Conservation (phyloP, 1,139 yeast genomes). For the Zygoascus meyerae region DNA sequence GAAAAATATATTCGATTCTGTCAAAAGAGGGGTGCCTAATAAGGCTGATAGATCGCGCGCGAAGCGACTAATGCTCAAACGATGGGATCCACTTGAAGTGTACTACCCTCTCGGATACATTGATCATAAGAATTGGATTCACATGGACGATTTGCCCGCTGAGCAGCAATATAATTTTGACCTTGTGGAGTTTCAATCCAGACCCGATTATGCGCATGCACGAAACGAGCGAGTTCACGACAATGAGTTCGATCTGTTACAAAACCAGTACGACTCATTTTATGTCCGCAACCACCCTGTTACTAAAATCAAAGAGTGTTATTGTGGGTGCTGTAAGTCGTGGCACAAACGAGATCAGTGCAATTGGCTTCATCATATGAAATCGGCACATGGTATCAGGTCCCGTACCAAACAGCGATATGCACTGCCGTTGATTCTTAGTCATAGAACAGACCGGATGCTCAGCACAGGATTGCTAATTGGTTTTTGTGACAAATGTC, state of each 20-base stretch:
- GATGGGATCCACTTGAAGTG: slow-evolving; percentile 22
- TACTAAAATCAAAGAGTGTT: slow-evolving; percentile 18
- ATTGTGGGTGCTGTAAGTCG: slow-evolving; percentile 21
- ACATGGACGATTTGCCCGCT: slow-evolving; percentile 16
- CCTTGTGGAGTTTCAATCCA: slow-evolving; percentile 15
- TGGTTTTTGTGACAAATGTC: slow-evolving; percentile 24
- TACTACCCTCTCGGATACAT: slow-evolving; percentile 22
- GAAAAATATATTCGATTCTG: too few species aligned
- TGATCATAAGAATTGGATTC: slow-evolving; percentile 18
- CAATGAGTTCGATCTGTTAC: slow-evolving; percentile 14
- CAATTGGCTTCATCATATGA: slow-evolving; percentile 25
- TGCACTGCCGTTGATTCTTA: slow-evolving; percentile 19
- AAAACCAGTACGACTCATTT: slow-evolving; percentile 21
- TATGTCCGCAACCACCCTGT: slow-evolving; percentile 14
- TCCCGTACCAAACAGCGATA: slow-evolving; percentile 22
- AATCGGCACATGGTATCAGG: slow-evolving; percentile 23
- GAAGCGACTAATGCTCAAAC: slow-evolving; percentile 13
- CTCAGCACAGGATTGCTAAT: slow-evolving; percentile 16
- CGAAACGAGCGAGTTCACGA: slow-evolving; percentile 15
- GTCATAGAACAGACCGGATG: slow-evolving; percentile 19
- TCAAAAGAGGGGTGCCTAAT: too few species aligned
- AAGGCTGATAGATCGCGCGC: too few species aligned
- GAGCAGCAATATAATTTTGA: slow-evolving; percentile 17
- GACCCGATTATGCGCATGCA: slow-evolving; percentile 12
- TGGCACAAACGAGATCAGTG: slow-evolving; percentile 25